Base-by-base conservation (phyloP, 441 rosid species). In the Daphne laureola region DNA sequence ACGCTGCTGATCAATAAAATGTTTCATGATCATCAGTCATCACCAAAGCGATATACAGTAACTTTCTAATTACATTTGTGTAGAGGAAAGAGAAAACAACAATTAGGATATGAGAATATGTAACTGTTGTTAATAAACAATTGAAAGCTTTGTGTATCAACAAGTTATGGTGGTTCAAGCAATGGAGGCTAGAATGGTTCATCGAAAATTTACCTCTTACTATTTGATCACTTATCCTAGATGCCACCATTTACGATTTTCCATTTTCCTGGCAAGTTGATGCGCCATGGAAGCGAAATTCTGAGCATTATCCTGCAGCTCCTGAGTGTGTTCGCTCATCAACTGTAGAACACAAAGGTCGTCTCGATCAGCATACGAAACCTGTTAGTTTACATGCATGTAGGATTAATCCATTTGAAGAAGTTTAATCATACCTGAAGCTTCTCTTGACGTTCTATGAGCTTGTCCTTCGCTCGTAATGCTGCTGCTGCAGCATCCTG, bases 181-280 rank as follows among this genome's bases (percentile, higher is more conserved):
- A 31, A 8, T 31, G 36, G 36, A 31, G 36, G 36, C 36, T 31
- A 31, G 36, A 2, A 31, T 31, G 5, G 9, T 31, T 31, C 36
- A 31, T 31, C 36, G 7, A 8, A 31, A 31, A 5, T 1, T 31
- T 31, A 31, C 36, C 36, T 31, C 36, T 31, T 8, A 26, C 12
- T 3, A 21, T 21, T 21, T 31, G 38, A 9, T 5, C 38, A 31
- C 38, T 44, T 50, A 62, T 79, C 75, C 85, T 55, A 89, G 59
- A 51, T 87, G 76, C 97, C 97, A 93, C 97, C 96, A 93, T 74
- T 84, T 89, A 3, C 92, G 95, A 64, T 80, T 80, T 68, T 89
- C 97, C 96, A 89, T 89, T 64, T 68, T 81, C 73, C 76, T 89
- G 53, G 81, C 96, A 55, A 92, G 90, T 67, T 92, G 90, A 5